These are phyloP conservation scores for Ramaria sp. DNA, from an alignment of 768 basidiomycete genomes.

Conservation along the genomic window DNA sequence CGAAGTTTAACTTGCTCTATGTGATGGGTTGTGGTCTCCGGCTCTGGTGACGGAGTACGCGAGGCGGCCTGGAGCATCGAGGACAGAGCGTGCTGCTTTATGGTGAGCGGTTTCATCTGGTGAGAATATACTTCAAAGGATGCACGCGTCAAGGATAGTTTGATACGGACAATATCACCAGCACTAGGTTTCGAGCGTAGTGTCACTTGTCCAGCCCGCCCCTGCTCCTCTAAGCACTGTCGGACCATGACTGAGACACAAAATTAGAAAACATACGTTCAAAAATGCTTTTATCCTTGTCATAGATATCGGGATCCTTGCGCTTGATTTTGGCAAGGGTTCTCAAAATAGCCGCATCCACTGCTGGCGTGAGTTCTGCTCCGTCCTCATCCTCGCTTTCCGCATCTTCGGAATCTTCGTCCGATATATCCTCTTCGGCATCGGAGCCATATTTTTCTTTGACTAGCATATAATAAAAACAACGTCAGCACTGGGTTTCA, in stretches of 20 bases:
- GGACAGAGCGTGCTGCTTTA: conserved; percentile 63
- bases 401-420: conserved; percentile 34
- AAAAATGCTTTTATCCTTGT: conserved; percentile 58
- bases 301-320: conserved; percentile 80
- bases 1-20: conserved; percentile 71
- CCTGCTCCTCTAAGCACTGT: conserved; percentile 48
- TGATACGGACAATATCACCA: conserved; percentile 40
- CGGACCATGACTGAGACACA: background rate
- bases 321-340: conserved; percentile 78
- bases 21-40: conserved; percentile 51
- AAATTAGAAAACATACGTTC: conserved; percentile 40
- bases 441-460: conserved; percentile 85
- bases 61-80: conserved; percentile 45
- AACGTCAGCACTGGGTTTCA: conserved; percentile 3
- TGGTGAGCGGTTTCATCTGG: conserved; percentile 61
- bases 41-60: conserved; percentile 46
- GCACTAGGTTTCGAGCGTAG: conserved; percentile 24
- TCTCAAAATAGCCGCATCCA: conserved; percentile 89
- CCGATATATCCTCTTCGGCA: conserved; percentile 35
- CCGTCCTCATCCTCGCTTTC: conserved; percentile 91
- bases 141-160: background rate
- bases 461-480: conserved; percentile 31
- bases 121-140: background rate
- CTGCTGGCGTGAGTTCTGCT: conserved; percentile 84
- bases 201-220: conserved; percentile 30